Percentiles rank a stretch among this genome's conserved stretches.
Evolutionary conservation across 305 asterid genomes (phyloP).

Genomic region (Coffea humblotiana): DNA sequence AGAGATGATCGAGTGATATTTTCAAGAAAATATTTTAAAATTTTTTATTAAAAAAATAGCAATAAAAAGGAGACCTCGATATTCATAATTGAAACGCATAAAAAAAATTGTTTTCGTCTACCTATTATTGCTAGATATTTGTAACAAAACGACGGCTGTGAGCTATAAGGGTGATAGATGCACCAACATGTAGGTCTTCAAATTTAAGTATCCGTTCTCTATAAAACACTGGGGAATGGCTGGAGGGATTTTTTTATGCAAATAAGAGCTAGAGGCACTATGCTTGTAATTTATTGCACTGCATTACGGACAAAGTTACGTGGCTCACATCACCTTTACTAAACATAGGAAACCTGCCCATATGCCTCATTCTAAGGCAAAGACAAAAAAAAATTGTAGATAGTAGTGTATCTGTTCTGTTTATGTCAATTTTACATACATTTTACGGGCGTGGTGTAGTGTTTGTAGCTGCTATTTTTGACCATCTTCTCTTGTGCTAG

Average conservation of each 20-base stretch:
- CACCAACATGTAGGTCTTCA: conserved; percentile 13
- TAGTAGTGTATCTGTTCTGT: background rate
- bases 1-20: no score
- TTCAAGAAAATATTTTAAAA: no score
- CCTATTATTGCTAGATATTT: background rate
- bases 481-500: conserved; percentile 24
- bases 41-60: no score
- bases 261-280: background rate
- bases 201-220: conserved; percentile 9
- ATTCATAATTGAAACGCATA: no score
- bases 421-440: background rate
- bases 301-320: conserved; percentile 28
- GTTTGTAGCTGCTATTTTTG: conserved; percentile 44
- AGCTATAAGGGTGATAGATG: background rate
- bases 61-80: no score
- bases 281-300: conserved; percentile 13
- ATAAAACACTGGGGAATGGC: conserved; percentile 1
- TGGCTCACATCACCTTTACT: conserved; percentile 38
- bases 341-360: conserved; percentile 49
- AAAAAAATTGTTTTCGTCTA: no score
- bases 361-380: conserved; percentile 36
- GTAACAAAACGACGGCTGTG: background rate
- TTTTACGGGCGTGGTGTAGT: conserved; percentile 19
- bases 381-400: background rate
- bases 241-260: background rate